Percentiles rank a stretch among this genome's conserved stretches.
Conservation (phyloP, 2,329 filamentous ascomycete species). For the Penicillium corylophilum region DNA sequence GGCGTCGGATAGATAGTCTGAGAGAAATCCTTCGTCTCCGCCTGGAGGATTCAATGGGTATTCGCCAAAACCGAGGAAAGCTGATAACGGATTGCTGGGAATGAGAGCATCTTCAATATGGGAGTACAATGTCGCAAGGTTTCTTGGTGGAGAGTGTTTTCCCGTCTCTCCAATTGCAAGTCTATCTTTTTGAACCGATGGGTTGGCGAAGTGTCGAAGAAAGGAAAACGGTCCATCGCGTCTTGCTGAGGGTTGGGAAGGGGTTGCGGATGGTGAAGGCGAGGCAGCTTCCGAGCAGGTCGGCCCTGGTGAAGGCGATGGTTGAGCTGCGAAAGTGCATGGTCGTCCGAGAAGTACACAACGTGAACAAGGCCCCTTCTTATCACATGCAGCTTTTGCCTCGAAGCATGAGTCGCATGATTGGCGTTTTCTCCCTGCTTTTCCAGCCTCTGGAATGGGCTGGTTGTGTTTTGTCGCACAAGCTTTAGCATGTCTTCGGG, state of each 20-base stretch:
- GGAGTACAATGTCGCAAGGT: slow-evolving; percentile 27
- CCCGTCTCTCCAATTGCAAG: slow-evolving; percentile 33
- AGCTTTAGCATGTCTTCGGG: slow-evolving; percentile 29
- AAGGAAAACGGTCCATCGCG: slow-evolving; percentile 26
- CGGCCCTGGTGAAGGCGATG: neutral
- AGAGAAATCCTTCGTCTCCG: slow-evolving; percentile 17
- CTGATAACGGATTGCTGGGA: slow-evolving; percentile 19
- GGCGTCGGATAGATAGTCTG: slow-evolving; percentile 14
- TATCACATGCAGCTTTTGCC: slow-evolving; percentile 29
- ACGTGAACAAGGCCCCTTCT: slow-evolving; percentile 24
- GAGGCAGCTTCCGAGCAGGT: slow-evolving; percentile 1
- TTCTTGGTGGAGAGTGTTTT: slow-evolving; percentile 27
- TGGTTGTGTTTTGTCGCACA: slow-evolving; percentile 32
- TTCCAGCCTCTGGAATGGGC: slow-evolving; percentile 26
- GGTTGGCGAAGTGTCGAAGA: slow-evolving; percentile 30
- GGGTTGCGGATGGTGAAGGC: slow-evolving; percentile 1
- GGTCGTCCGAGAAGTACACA: slow-evolving; percentile 20
- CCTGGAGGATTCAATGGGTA: slow-evolving; percentile 11
- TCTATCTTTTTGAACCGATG: slow-evolving; percentile 25
- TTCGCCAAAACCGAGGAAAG: slow-evolving; percentile 11
- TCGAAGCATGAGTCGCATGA: slow-evolving; percentile 31
- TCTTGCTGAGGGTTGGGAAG: neutral
- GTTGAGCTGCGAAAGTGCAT: slow-evolving; percentile 19
- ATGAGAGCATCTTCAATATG: slow-evolving; percentile 28
- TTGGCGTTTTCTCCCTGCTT: slow-evolving; percentile 30